Conservation (phyloP, 257 asterid species). For the Solanum ossicruentum region DNA sequence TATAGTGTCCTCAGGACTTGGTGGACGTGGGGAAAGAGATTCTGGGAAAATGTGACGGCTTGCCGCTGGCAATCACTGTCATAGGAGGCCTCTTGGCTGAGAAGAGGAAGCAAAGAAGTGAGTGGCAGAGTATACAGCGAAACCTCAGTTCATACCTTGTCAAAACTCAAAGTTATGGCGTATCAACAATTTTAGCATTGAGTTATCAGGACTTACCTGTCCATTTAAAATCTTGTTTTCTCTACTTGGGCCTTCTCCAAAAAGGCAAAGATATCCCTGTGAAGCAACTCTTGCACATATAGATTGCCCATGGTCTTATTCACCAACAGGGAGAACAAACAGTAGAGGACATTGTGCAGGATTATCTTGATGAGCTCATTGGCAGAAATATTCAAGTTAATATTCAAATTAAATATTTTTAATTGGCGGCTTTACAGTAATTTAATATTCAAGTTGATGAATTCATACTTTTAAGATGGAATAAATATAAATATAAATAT, state of each 20-base stretch:
- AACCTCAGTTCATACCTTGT: not conserved
- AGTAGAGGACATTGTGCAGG: slow-evolving; percentile 5
- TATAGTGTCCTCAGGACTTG: slow-evolving; percentile 1
- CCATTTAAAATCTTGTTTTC: slow-evolving; percentile 11
- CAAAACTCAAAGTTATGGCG: not conserved
- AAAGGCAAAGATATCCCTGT: not conserved
- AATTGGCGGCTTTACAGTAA: no score
- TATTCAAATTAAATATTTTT: no score
- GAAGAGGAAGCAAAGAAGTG: not conserved
- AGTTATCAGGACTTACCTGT: slow-evolving; percentile 12
- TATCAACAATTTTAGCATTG: not conserved
- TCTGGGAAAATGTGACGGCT: slow-evolving; percentile 2
- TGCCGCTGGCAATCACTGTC: slow-evolving; percentile 10
- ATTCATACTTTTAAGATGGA: no score
- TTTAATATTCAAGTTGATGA: no score
- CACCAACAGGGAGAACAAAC: not conserved
- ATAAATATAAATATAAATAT: no score
- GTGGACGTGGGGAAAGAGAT: slow-evolving; percentile 8
- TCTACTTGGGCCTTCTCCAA: slow-evolving; percentile 1
- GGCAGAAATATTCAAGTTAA: no score
- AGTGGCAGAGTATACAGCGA: no score
- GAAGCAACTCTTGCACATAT: slow-evolving; percentile 3
- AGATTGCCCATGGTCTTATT: slow-evolving; percentile 19
- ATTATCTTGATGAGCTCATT: slow-evolving; percentile 16
- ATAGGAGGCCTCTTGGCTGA: slow-evolving; percentile 5